Base-by-base conservation (phyloP, 257 asterid genomes). In the Verbascum thapsus region DNA sequence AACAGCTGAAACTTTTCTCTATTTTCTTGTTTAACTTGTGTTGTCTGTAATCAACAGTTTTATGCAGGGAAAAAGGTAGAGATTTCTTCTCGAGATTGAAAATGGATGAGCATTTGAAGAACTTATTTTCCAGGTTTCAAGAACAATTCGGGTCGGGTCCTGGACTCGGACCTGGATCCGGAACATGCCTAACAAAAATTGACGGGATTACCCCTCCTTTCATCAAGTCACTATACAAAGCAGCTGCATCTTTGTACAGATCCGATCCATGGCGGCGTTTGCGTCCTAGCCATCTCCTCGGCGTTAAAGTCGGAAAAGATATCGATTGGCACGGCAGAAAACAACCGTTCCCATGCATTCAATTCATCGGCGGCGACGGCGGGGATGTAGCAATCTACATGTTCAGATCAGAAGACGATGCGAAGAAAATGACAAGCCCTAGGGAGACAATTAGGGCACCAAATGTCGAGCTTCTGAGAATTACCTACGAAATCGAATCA, bases 81-180 rank as follows among this genome's bases (percentile, higher is more conserved):
- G 40, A 26, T 26, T 26, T 2, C 32, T 26, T 26, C 32, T 34
- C 10, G 10, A 16, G 6, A 13, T 9, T 39, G 6, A 34, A 54
- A 47, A 81, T 81, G 85, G 85, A 81, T 23, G 68, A 64, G 65
- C 88, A 81, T 68, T 70, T 84, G 44, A 79, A 77, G 71, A 65
- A 39, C 37, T n/a, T 76, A 44, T 81, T 84, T 66, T 62, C 76
- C 7, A 77, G 88, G 45, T 79, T 66, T 39, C 80, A 78, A 10
- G 78, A 79, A 9, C 88, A 84, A 41, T 84, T 84, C 69, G 88
- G 86, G 62, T 70, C 79, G 55, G 86, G 91, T 17, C 84, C 78
- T 0, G 85, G 86, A 7, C 85, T 84, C 11, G 91, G 88, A 4
- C 88, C 88, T 17, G 78, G 83, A 67, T 79, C 81, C 26, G 82